Evolutionary conservation across 768 basidiomycete genomes (phyloP), one percentile per base, ranked within the genome.

Genomic region (Phaffia australis): DNA sequence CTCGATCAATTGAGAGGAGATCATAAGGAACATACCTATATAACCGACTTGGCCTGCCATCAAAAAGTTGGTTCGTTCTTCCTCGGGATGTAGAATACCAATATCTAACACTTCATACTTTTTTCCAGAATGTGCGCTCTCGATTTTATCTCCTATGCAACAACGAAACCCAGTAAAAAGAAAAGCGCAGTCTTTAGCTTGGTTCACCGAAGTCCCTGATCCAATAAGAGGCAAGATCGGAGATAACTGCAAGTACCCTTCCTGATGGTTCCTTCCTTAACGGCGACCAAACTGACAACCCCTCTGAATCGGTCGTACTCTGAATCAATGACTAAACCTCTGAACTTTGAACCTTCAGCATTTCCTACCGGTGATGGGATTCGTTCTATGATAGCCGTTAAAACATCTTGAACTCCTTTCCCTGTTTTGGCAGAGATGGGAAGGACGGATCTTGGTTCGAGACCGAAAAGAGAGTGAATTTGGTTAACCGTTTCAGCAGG

Each of bases 221-320:
- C n/a, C n/a, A n/a, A n/a, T n/a, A 47, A 15, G 27, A 19, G 16
- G 27, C 59, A 60, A n/a, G n/a, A n/a, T n/a, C n/a, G n/a, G n/a
- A n/a, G n/a, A 23, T 19, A 8, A 21, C 3, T 16, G n/a, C 7
- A 69, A 71, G 32, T 71, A 87, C 91, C 91, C 81, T 88, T 94
- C 55, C 83, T 82, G 55, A 98, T 78, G 21, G 85, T 77, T 1
- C 95, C 95, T 63, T 83, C 81, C 72, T 87, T 85, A 23, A 99
- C 76, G 70, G 83, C 88, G 47, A 98, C 82, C 35, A 98, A 78
- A 1, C 90, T 94, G 57, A 99, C 92, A 25, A 98, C 95, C 14
- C 95, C 95, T 65, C 93, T 84, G 76, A 91, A 99, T 69, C 87
- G 83, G 75, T 99, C 95, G 75, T 93, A 97, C 89, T 87, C 83